Evolutionary conservation across 371 early-diverging fungal genomes (phyloP), one percentile per base, ranked within the genome.

Genomic region (Rhizopus microsporus): DNA sequence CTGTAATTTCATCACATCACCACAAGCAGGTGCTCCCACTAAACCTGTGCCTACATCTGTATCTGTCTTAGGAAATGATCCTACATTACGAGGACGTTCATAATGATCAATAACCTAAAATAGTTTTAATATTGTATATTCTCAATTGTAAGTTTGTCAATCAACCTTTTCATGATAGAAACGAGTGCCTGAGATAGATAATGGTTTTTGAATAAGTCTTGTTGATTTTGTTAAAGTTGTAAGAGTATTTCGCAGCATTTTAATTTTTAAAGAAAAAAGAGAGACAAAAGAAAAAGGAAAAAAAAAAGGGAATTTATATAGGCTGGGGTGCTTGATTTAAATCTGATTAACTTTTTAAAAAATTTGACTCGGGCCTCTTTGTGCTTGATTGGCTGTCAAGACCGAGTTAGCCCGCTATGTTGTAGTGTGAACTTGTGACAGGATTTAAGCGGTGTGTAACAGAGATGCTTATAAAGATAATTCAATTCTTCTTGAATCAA

Each of bases 1-100:
- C 73, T 99, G 99, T 38, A 99, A 85, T 67, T 97, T 95, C 97
- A 99, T 97, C 32, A 99, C 99, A 81, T 99, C 99, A 58, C 99
- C 99, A 77, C 99, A 99, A 8, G 99, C 99, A 32, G 99, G 99
- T 0, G 99, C 99, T 12, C 99, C 99, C 9, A 99, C 99, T 16
- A 99, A 83, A 15, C 99, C 99, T 16, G 99, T 99, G 31, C 99
- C 99, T 31, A 99, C 95, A 64, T 88, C 82, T 12, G 83, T 81
- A 62, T 90, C 90, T 31, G 74, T 78, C 74, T 95, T 95, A 64
- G 85, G 83, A 58, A 99, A 79, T 9, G 98, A 94, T 29, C 99
- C 99, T 51, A 99, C 96, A 68, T 99, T 99, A 71, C 98, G 88
- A 38, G 99, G 99, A 56, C 88, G 86, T 71, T 93, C 92, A 72